Evolutionary conservation across 2,329 filamentous ascomycete genomes (phyloP), one percentile per base, ranked within the genome.

Genomic region (Trichoderma endophyticum): DNA sequence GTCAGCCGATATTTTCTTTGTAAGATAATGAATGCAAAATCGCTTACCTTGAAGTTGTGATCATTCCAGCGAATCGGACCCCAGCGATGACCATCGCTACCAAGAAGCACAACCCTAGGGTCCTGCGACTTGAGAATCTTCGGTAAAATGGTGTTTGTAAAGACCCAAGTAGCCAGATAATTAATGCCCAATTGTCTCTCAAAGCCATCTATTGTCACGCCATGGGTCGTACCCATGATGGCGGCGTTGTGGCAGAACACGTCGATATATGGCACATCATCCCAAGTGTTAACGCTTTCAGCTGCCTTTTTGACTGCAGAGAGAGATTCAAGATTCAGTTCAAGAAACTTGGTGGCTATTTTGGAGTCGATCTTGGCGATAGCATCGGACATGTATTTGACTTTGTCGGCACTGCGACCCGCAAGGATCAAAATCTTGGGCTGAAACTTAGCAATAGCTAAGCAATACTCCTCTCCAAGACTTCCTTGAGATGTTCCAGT

Each of bases 191-290:
- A 21, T 9, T 51, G 43, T 4, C 43, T n/a, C 43, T 51, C 43
- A 1, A 51, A 51, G 3, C 43, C 43, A 4, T 51, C 43, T 11
- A 9, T 21, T 51, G 43, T 51, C n/a, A 51, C n/a, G 9, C 24
- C 54, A 4, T 57, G 81, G 21, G 79, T 77, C 4, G 74, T 72
- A 5, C 76, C 80, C 81, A 84, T 84, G 24, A 85, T 74, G 12
- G 79, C 84, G 1, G 84, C 84, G 69, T 82, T 85, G 74, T 84
- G 84, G 71, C 85, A 75, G 11, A 86, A 72, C 18, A 85, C 79
- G 6, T 76, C 69, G 76, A 81, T 81, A 4, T 76, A 75, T 4
- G 81, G 75, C 4, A 74, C 70, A 67, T 73, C 71, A 12, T 66
- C 59, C 72, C 72, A 74, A 8, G 34, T 30, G 18, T 72, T 72